These are phyloP conservation scores for Colletotrichum lentis DNA, from an alignment of 2,329 filamentous ascomycete species.

Conservation along the genomic window DNA sequence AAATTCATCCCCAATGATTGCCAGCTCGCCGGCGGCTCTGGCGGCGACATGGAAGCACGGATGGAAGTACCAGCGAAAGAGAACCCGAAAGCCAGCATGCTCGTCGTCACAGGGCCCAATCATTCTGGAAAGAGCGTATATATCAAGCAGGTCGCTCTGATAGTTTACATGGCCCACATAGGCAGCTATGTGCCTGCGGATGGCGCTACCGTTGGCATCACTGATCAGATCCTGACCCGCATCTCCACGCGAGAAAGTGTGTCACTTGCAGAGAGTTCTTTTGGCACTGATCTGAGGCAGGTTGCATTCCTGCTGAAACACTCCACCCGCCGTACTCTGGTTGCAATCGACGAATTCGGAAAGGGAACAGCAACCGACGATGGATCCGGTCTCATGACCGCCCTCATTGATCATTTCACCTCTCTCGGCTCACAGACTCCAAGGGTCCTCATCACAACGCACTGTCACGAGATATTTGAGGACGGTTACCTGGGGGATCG, in stretches of 20 bases:
- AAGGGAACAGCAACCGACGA: constrained; percentile 68
- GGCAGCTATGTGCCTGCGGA: constrained; percentile 91
- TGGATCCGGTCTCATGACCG: constrained; percentile 66
- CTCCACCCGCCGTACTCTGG: constrained; percentile 77
- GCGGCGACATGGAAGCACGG: constrained; percentile 39
- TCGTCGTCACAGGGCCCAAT: constrained; percentile 91
- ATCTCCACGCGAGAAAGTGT: constrained; percentile 77
- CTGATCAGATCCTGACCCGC: constrained; percentile 90
- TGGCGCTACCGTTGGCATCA: constrained; percentile 79
- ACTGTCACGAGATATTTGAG: constrained; percentile 78
- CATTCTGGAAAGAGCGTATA: constrained; percentile 98
- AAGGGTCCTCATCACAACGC: constrained; percentile 68
- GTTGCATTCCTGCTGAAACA: constrained; percentile 78
- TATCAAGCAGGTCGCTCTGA: constrained; percentile 89
- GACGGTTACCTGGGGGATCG: constrained; percentile 62
- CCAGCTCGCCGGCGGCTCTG: constrained; percentile 68
- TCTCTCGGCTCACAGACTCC: constrained; percentile 56
- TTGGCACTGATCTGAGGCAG: constrained; percentile 85
- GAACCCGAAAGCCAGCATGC: constrained; percentile 59
- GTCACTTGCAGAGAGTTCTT: constrained; percentile 67
- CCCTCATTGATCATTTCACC: constrained; percentile 65
- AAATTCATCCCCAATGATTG: constrained; percentile 87
- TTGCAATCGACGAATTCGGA: constrained; percentile 93
- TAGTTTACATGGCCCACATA: constrained; percentile 90
- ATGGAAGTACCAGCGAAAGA: constrained; percentile 22